Conservation (phyloP, 148 eudicot species). For the Simmondsia chinensis region DNA sequence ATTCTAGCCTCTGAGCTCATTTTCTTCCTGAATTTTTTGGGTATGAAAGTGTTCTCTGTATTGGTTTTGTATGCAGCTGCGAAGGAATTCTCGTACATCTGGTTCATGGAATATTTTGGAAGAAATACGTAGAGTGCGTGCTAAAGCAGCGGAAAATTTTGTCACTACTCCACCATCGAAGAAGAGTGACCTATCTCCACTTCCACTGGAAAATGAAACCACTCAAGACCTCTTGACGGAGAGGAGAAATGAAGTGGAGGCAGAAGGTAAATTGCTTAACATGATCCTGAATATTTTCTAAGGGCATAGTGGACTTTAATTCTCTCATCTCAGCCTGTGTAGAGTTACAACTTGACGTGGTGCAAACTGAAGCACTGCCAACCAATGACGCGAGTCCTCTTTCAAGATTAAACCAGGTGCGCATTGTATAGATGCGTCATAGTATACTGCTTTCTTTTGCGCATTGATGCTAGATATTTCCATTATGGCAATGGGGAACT, state of each 20-base stretch:
- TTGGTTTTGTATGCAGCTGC: conserved; percentile 24
- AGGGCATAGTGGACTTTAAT: too few relatives aligned
- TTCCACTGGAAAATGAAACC: conserved; percentile 4
- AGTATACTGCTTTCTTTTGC: neutral
- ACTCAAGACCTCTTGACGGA: conserved; percentile 7
- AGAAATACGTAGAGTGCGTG: conserved; percentile 77
- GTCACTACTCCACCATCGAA: conserved; percentile 29
- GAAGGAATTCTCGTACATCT: conserved; percentile 41
- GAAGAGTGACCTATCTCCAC: conserved; percentile 13
- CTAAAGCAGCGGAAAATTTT: conserved; percentile 79
- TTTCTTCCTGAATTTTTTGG: neutral
- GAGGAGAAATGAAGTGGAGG: conserved; percentile 4
- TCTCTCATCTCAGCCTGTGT: conserved; percentile 7
- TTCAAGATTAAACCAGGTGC: conserved; percentile 13
- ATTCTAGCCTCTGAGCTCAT: too few relatives aligned
- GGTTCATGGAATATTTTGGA: conserved; percentile 83
- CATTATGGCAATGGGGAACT: too few relatives aligned
- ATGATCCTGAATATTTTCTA: too few relatives aligned
- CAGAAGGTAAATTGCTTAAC: conserved; percentile 13
- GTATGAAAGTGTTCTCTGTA: neutral
- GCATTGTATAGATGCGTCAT: neutral
- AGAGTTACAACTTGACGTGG: conserved; percentile 9
- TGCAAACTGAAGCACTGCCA: conserved; percentile 9
- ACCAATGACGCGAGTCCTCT: conserved; percentile 5
- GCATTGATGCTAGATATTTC: too few relatives aligned